Base-by-base conservation (phyloP, 306 rosid genomes). In the Carpinus viminea region DNA sequence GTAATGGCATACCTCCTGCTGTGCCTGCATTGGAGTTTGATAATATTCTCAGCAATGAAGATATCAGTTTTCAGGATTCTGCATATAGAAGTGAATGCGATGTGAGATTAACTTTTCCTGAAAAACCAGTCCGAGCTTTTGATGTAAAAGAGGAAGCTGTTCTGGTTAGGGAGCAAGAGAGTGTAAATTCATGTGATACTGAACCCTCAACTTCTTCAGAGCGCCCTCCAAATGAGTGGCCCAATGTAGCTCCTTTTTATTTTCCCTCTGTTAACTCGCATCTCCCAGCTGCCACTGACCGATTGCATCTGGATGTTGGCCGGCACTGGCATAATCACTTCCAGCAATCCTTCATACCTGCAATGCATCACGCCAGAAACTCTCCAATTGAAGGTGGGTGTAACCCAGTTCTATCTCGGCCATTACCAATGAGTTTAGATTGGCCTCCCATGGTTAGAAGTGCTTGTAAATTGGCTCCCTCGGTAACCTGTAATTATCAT, bases 221-320 rank as follows among this genome's bases (percentile, higher is more conserved):
- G 80, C 83, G 91, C 82, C 88, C 83, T 81, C 93, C 89, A 17
- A 90, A 88, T 85, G 98, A 94, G 85, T 92, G 94, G 97, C 98
- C 97, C 43, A 87, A 90, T 73, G 89, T 94, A 79, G 91, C 97
- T 77, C 85, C 97, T 62, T 75, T 88, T 43, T 91, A 90, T 83
- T 88, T 89, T 80, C 93, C 96, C 69, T 86, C 93, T 64, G 82
- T 86, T 76, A 86, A 90, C 83, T 84, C 97, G 11, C 93, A 89
- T 84, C 90, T 92, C 78, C 98, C 93, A 72, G 91, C 91, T 66
- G 97, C 96, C 70, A 90, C 98, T 52, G 98, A 94, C 77, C 91
- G 98, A 62, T 83, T 94, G 89, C 97, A 94, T 89, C 86, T 94
- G 76, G 98, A 94, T 88, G 98, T 87, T 77, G 94, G 97, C 85